Evolutionary conservation across 2,329 filamentous ascomycete genomes (phyloP).

Genomic region (Claviceps purpurea): DNA sequence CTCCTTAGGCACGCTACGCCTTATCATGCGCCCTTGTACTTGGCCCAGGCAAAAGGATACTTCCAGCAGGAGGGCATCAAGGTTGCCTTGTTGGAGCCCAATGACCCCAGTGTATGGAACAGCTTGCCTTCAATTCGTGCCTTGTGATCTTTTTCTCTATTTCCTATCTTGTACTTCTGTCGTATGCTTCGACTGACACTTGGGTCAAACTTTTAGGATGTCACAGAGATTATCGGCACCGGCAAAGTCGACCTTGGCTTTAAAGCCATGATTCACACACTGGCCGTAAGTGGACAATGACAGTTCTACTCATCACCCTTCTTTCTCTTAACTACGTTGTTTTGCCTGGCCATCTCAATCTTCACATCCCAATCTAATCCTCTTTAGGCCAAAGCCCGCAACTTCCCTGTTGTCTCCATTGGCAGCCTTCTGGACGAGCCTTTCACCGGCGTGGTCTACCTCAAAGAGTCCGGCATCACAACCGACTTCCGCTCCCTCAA

Average conservation of each 20-base stretch:
- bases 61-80: constrained; percentile 66
- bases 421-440: constrained; percentile 67
- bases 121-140: no score
- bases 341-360: no score
- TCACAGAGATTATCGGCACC: constrained; percentile 67
- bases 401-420: constrained; percentile 59
- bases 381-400: constrained; percentile 54
- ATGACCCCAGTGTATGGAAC: constrained; percentile 53
- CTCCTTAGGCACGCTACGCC: constrained; percentile 59
- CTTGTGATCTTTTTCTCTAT: neutral
- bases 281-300: constrained; percentile 38
- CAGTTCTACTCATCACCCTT: neutral
- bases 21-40: constrained; percentile 66
- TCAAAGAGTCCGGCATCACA: constrained; percentile 62
- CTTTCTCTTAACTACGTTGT: no score
- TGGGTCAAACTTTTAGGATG: constrained; percentile 36
- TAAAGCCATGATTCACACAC: constrained; percentile 75
- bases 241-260: constrained; percentile 67
- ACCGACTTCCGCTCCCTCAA: constrained; percentile 61
- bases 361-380: neutral
- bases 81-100: constrained; percentile 64
- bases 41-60: constrained; percentile 63
- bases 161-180: no score
- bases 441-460: constrained; percentile 66
- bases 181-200: neutral